phyloP scores from a whole-genome alignment of 371 early-diverging fungal genomes.

The Coemansia sp. region DNA sequence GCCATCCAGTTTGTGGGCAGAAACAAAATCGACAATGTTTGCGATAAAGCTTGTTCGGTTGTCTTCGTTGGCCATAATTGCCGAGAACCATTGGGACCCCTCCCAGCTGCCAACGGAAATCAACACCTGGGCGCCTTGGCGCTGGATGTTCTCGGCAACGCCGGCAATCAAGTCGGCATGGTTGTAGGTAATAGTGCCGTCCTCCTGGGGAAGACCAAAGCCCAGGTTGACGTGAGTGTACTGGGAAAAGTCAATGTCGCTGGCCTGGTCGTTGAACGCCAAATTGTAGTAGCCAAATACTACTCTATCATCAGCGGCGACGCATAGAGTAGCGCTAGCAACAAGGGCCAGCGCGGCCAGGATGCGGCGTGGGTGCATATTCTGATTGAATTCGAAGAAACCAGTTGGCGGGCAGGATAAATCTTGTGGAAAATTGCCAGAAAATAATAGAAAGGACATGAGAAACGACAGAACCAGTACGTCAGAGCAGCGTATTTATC shows the following conservation, averaged over 20 bases:
- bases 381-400: background rate
- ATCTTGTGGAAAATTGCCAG: background rate
- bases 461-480: too few relatives aligned
- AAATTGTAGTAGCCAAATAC: background rate
- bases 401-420: background rate
- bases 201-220: background rate
- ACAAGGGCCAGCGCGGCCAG: background rate
- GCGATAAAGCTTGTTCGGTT: background rate
- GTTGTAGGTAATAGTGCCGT: background rate
- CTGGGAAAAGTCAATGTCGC: background rate
- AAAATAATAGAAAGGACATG: background rate
- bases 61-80: background rate
- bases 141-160: background rate
- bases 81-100: background rate
- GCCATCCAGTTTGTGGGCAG: background rate
- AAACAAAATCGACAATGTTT: background rate
- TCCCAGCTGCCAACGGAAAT: background rate
- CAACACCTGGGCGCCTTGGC: background rate
- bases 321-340: background rate
- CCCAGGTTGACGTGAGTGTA: background rate
- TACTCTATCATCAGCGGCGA: background rate
- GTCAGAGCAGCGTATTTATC: too few relatives aligned
- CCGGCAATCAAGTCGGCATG: background rate
- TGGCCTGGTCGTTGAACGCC: background rate
- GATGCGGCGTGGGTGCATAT: background rate